Evolutionary conservation across 495 filamentous ascomycete genomes (phyloP), one percentile per base, ranked within the genome.

Genomic region (Tuber melanosporum): DNA sequence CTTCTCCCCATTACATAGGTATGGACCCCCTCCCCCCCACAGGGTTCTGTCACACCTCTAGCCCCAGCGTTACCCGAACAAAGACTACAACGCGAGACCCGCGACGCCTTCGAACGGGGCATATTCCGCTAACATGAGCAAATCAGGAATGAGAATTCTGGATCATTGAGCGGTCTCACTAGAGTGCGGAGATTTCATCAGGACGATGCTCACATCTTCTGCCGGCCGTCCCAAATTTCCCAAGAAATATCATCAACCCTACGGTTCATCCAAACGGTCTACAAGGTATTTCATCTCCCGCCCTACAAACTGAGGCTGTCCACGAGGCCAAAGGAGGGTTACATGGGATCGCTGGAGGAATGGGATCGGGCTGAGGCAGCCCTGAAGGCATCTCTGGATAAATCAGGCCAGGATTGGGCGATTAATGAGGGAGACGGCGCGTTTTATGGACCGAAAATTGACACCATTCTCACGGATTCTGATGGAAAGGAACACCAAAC

Each of bases 171-270:
- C 78, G 94, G 94, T 32, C 86, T 98, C 74, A 98, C 94, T 3
- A 89, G 94, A 72, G 92, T 97, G 39, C 89, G 94, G 66, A 88
- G 93, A n/a, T 98, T 98, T 83, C 94, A 98, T 84, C 94, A 98
- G 84, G 94, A 98, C 82, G 94, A 98, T 81, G 94, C 93, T 1
- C 94, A 98, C 83, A 97, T 98, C 62, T 98, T 98, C 85, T 97
- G 94, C 83, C 90, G 92, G 17, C 93, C 92, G 69, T 87, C 87
- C 47, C 94, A 98, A 85, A 92, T 98, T 76, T 87, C 90, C 75
- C 86, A 89, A 15, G 94, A 98, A 85, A 97, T 98, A 72, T 86
- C 86, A 44, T 89, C 88, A 74, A 94, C 93, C 6, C 85, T 98
- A 73, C 89, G 91, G 8, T 97, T 98, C 82, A 91, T 97, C 52